Conservation (phyloP, 2,329 filamentous ascomycete species). For the Penicillium sp. region DNA sequence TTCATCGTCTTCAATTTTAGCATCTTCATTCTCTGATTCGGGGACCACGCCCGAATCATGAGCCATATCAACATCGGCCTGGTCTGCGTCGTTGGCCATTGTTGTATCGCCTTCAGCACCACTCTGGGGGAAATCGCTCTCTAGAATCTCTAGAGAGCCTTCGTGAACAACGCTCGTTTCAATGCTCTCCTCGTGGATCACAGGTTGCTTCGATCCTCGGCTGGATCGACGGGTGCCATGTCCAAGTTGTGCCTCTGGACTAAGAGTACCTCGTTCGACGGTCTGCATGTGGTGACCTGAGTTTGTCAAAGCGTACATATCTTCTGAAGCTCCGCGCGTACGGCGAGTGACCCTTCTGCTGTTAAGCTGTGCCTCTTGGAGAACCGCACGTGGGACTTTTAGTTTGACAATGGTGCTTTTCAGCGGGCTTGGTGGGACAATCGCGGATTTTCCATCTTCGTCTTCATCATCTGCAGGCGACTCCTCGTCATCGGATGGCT, state of each 20-base stretch:
- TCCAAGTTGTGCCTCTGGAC: conserved; percentile 43
- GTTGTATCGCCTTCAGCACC: conserved; percentile 34
- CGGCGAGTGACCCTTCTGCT: conserved; percentile 58
- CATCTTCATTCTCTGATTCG: conserved; percentile 42
- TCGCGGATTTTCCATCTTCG: conserved; percentile 23
- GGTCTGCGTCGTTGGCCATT: conserved; percentile 20
- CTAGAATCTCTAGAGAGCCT: conserved; percentile 43
- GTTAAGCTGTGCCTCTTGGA: conserved; percentile 28
- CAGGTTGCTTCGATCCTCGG: conserved; percentile 40
- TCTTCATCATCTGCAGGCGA: conserved; percentile 24
- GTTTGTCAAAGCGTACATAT: conserved; percentile 57
- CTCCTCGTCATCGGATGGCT: conserved; percentile 43
- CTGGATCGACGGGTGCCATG: conserved; percentile 33
- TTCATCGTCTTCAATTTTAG: conserved; percentile 41
- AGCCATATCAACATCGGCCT: conserved; percentile 36
- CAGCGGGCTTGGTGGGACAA: conserved; percentile 13
- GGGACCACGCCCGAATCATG: conserved; percentile 39
- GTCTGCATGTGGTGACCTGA: conserved; percentile 58
- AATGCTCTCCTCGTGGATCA: conserved; percentile 52
- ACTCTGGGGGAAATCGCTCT: conserved; percentile 38
- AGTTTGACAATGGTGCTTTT: conserved; percentile 31
- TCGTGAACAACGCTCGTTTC: conserved; percentile 38
- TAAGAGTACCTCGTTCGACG: conserved; percentile 54
- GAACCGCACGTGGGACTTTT: conserved; percentile 27
- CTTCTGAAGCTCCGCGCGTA: conserved; percentile 56